Conservation (phyloP, 495 filamentous ascomycete species). For the Ramalina peruviana region DNA sequence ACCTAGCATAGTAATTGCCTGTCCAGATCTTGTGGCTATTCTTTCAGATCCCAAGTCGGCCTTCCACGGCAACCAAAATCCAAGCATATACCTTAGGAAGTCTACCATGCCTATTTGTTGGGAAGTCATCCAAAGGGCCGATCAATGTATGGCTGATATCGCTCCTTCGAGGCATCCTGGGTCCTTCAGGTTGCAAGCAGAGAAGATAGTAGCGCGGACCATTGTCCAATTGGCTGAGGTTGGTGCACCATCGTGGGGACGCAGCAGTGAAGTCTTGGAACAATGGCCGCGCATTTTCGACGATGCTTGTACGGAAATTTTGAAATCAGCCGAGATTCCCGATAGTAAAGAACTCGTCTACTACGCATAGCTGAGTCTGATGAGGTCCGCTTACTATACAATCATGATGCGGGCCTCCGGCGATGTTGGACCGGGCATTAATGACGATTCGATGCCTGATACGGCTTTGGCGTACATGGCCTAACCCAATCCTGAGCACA, state of each 20-base stretch:
- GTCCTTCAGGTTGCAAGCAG: too few relatives aligned
- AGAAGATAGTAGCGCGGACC: conserved; percentile 1
- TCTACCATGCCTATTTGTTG: not conserved
- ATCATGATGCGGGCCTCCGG: conserved; percentile 9
- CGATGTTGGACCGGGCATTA: conserved; percentile 3
- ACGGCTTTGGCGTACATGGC: conserved; percentile 10
- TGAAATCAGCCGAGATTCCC: not conserved
- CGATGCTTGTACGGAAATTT: not conserved
- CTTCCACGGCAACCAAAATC: not conserved
- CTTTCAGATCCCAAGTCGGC: not conserved
- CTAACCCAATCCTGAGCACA: not conserved
- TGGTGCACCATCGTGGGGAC: conserved; percentile 6
- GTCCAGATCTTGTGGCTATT: not conserved
- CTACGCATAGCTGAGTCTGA: not conserved
- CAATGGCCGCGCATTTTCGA: not conserved
- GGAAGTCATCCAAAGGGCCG: conserved; percentile 1
- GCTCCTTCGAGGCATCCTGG: too few relatives aligned
- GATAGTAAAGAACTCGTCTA: not conserved
- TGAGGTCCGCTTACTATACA: conserved; percentile 7
- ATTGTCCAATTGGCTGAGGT: not conserved
- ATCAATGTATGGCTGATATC: not conserved
- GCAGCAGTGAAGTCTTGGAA: not conserved
- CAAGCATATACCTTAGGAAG: not conserved
- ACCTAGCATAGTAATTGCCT: too few relatives aligned
- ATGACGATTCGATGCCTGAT: not conserved